Evolutionary conservation across 768 basidiomycete species (phyloP).

Genomic region (Mycena belliarum): DNA sequence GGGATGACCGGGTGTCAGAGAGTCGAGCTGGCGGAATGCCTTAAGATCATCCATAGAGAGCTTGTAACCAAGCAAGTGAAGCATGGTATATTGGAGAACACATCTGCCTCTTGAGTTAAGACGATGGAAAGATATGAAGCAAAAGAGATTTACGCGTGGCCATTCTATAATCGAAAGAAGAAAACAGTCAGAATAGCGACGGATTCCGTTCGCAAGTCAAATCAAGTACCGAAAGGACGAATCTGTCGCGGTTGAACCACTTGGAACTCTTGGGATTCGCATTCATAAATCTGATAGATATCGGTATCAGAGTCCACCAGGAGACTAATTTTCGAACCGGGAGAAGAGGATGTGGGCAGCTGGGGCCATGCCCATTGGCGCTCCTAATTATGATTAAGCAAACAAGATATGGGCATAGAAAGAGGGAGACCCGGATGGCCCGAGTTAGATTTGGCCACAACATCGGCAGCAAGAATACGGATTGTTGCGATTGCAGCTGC

Average conservation of each 20-base stretch:
- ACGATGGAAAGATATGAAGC: background rate
- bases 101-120: conserved; percentile 55
- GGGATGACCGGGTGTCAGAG: conserved; percentile 76
- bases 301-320: background rate
- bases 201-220: background rate
- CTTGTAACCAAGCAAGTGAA: conserved; percentile 92
- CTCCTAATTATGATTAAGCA: conserved; percentile 71
- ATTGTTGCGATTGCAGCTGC: conserved; percentile 7
- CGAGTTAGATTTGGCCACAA: conserved; percentile 32
- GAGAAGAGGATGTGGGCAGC: conserved; percentile 80
- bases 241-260: conserved; percentile 97
- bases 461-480: conserved; percentile 48
- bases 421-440: conserved; percentile 12
- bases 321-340: conserved; percentile 41
- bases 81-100: conserved; percentile 88
- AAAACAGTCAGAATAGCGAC: conserved; percentile 4
- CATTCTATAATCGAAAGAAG: conserved; percentile 30
- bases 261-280: conserved; percentile 87
- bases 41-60: conserved; percentile 92
- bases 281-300: conserved; percentile 69
- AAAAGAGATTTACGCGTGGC: conserved; percentile 67
- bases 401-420: conserved; percentile 60
- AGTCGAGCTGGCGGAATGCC: conserved; percentile 71
- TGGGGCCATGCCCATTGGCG: conserved; percentile 93
- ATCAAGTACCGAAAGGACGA: conserved; percentile 88